phyloP scores from a whole-genome alignment of 2,329 filamentous ascomycete species.

The Scytalidium lignicola region DNA sequence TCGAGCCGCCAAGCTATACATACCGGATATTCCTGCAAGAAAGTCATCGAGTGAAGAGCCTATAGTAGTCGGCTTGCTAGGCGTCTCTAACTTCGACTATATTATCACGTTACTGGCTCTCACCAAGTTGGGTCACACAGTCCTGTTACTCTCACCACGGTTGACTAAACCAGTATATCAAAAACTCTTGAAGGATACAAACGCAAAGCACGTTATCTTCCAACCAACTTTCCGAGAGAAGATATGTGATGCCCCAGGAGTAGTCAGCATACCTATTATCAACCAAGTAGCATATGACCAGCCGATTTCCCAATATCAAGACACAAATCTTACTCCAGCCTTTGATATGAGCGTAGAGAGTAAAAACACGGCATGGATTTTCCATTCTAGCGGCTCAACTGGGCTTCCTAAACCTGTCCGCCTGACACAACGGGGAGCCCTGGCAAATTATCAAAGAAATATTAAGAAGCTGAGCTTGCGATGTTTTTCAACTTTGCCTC shows the following conservation, averaged over 20 bases:
- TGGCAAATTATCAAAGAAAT: constrained; percentile 33
- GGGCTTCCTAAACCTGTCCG: constrained; percentile 12
- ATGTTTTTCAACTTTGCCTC: constrained; percentile 50
- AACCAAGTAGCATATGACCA: neutral
- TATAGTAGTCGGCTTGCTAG: constrained; percentile 20
- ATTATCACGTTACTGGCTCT: constrained; percentile 46
- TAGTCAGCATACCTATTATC: constrained; percentile 20
- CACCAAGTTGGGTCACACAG: constrained; percentile 46
- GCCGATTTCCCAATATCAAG: neutral
- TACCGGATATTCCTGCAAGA: constrained; percentile 7
- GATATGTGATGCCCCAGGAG: neutral
- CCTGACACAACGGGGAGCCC: constrained; percentile 31
- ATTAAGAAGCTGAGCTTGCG: constrained; percentile 31
- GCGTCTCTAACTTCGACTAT: constrained; percentile 36
- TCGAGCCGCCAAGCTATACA: constrained; percentile 8
- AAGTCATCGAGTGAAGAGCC: constrained; percentile 6
- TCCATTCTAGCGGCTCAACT: constrained; percentile 7
- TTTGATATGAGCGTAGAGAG: constrained; percentile 11
- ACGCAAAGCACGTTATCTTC: constrained; percentile 14
- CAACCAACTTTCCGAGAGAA: constrained; percentile 9
- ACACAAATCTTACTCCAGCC: neutral
- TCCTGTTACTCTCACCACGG: constrained; percentile 48
- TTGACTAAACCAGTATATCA: constrained; percentile 45
- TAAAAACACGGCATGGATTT: constrained; percentile 20
- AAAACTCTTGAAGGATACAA: constrained; percentile 39